Base-by-base conservation (phyloP, 2,329 filamentous ascomycete genomes). In the Pseudodiploospora longispora region DNA sequence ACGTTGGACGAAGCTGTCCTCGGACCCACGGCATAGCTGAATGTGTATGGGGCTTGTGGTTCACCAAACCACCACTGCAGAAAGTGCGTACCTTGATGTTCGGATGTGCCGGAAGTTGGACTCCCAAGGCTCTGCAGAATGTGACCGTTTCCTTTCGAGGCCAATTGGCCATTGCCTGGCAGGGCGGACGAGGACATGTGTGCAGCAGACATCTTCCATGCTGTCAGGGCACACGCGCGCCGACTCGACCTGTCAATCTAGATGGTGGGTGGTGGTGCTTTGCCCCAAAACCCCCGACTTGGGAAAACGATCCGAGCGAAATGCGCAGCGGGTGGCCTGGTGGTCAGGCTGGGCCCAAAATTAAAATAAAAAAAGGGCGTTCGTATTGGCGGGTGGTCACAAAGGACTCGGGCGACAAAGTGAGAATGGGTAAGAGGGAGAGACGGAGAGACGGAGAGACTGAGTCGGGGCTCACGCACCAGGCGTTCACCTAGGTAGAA, bases 161-260 rank as follows among this genome's bases (percentile, higher is more conserved):
- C 50, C 50, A 50, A 52, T 50, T 57, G 54, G 55, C 51, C 52
- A 41, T 62, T 55, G 51, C 52, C 57, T 41, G 48, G 47, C 35
- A 49, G 36, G 46, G 53, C 49, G 52, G 54, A 50, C 50, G 55
- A 57, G 50, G 57, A 49, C 49, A 57, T 50, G 41, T 53, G 57
- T 46, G 54, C 47, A 47, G 59, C 47, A 47, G 59, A 53, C 62
- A 65, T 65, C 35, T 64, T 55, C 62, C 62, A 65, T 65, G 49
- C 58, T 64, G 61, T 43, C 36, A 43, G 51, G 52, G 47, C 50
- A 55, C 46, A 47, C 19, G 19, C 19, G 19, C 19, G 19, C 39
- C 12, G 42, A 47, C 19, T 19, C 19, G 42, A 37, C 43, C 47
- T 51, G 52, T 52, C 10, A 7, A 10, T 39, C 39, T 27, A 27